Evolutionary conservation across 2,329 filamentous ascomycete species (phyloP).

Genomic region (Colletotrichum zoysiae): DNA sequence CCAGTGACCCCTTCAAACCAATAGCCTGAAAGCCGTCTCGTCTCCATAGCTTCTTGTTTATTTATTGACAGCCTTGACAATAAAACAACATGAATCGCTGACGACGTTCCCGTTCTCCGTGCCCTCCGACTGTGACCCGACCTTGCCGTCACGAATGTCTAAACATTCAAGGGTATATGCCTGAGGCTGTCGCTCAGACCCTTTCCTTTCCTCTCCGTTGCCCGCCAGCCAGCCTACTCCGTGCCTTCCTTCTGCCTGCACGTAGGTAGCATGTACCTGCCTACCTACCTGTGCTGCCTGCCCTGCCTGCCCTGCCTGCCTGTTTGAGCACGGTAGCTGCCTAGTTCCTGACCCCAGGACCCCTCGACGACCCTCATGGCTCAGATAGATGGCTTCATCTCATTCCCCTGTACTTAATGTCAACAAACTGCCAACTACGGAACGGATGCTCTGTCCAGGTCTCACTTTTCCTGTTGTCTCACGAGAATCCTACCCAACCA

Average conservation of each 20-base stretch:
- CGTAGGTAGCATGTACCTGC: conserved; percentile 7
- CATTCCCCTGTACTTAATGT: conserved; percentile 21
- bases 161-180: conserved; percentile 19
- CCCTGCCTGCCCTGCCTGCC: conserved; percentile 8
- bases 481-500: conserved; percentile 20
- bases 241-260: conserved; percentile 23
- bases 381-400: conserved; percentile 19
- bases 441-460: conserved; percentile 6
- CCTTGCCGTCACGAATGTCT: conserved; percentile 7
- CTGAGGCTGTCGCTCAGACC: conserved; percentile 19
- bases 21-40: conserved; percentile 4
- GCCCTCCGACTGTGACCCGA: neutral
- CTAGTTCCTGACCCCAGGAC: conserved; percentile 22
- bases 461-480: conserved; percentile 12
- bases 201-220: neutral
- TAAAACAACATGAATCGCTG: conserved; percentile 4
- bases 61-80: conserved; percentile 12
- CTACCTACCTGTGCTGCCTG: conserved; percentile 7
- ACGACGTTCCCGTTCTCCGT: conserved; percentile 21
- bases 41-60: conserved; percentile 21
- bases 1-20: conserved; percentile 2
- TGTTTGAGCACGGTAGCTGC: conserved; percentile 35
- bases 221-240: neutral
- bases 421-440: conserved; percentile 25
- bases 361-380: conserved; percentile 24